Conservation (phyloP, 2,329 filamentous ascomycete species). For the Alternaria burnsii region DNA sequence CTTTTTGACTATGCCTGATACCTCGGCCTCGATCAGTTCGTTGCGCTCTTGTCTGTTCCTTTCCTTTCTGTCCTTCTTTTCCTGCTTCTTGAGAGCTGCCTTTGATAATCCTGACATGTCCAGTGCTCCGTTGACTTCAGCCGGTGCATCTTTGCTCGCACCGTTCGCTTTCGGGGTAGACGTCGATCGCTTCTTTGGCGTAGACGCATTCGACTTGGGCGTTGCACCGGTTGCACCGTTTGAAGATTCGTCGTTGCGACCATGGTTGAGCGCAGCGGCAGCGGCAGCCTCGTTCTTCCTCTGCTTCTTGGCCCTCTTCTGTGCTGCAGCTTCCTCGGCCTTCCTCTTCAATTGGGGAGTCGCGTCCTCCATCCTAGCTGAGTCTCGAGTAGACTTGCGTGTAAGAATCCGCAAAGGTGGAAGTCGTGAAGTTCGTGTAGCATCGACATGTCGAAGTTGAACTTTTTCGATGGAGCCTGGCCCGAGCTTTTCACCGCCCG, state of each 20-base stretch:
- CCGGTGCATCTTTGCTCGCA: constrained; percentile 16
- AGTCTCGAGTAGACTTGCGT: background rate
- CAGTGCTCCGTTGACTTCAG: constrained; percentile 9
- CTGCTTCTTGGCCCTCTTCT: constrained; percentile 42
- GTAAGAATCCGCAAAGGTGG: constrained; percentile 6
- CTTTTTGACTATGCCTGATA: constrained; percentile 24
- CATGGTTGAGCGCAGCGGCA: constrained; percentile 16
- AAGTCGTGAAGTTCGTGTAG: constrained; percentile 2
- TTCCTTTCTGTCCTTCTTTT: constrained; percentile 24
- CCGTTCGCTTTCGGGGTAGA: constrained; percentile 22
- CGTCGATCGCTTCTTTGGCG: constrained; percentile 20
- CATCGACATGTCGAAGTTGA: background rate
- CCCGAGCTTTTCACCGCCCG: constrained; percentile 47
- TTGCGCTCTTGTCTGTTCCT: constrained; percentile 12
- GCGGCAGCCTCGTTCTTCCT: constrained; percentile 33
- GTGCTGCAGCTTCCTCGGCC: constrained; percentile 38
- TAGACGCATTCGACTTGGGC: constrained; percentile 23
- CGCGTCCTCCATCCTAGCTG: constrained; percentile 34
- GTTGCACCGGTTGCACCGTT: constrained; percentile 23
- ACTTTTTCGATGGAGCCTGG: constrained; percentile 35
- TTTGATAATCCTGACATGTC: constrained; percentile 10
- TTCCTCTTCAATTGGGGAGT: constrained; percentile 43
- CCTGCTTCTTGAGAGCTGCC: constrained; percentile 14
- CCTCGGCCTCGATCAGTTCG: constrained; percentile 3
- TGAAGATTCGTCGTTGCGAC: constrained; percentile 25